Percentiles rank a stretch among this genome's conserved stretches.
Conservation (phyloP, 305 asterid species). For the Striga hermonthica region DNA sequence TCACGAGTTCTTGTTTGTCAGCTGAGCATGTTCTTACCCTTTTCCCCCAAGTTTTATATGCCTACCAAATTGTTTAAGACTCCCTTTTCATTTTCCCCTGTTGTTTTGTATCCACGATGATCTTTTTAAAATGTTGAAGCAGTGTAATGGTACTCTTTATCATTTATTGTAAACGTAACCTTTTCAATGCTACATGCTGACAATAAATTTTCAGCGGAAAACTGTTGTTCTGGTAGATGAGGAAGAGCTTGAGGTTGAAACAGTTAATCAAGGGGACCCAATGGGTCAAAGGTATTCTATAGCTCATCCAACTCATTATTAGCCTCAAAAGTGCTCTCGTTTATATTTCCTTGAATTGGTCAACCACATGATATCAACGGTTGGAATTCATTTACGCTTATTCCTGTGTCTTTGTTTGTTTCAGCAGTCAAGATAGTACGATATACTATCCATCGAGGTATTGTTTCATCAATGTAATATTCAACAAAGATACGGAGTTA, state of each 20-base stretch:
- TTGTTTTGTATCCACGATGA: no score
- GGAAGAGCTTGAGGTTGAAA: conserved; percentile 18
- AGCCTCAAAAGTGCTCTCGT: conserved; percentile 16
- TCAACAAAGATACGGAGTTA: not conserved
- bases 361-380: conserved; percentile 23
- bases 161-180: no score
- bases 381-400: conserved; percentile 28
- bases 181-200: no score
- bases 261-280: conserved; percentile 33
- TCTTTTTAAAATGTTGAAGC: no score
- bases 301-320: conserved; percentile 21
- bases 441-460: conserved; percentile 93
- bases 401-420: conserved; percentile 35
- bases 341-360: conserved; percentile 27
- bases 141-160: no score
- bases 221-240: no score
- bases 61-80: no score
- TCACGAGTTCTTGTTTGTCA: no score
- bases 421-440: conserved; percentile 49
- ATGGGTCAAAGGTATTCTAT: conserved; percentile 45
- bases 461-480: conserved; percentile 18
- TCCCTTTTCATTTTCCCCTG: no score
- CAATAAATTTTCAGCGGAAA: no score
- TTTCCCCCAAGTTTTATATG: no score
- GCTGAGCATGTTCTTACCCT: no score